phyloP scores from a whole-genome alignment of 768 basidiomycete species.

The Mycena galopus region DNA sequence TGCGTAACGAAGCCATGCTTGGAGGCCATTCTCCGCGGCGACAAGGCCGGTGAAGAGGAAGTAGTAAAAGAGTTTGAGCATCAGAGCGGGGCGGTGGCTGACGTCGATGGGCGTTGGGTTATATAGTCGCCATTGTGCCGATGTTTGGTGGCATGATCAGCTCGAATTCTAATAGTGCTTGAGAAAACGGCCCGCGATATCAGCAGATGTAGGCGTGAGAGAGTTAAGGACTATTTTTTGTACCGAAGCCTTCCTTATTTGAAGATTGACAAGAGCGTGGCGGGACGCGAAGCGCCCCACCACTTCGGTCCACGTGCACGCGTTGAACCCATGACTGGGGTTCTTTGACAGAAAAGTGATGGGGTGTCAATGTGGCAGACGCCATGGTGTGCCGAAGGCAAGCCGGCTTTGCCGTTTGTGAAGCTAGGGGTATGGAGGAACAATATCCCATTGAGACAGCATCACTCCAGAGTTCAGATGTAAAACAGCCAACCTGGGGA shows the following conservation, averaged over 20 bases:
- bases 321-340: no score
- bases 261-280: no score
- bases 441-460: no score
- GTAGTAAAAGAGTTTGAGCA: constrained; percentile 29
- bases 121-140: constrained; percentile 18
- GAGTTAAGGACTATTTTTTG: constrained; percentile 14
- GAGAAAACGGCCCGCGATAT: constrained; percentile 17
- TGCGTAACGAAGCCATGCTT: constrained; percentile 36
- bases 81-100: constrained; percentile 23
- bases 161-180: neutral
- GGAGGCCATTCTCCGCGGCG: constrained; percentile 32
- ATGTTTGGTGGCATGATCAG: constrained; percentile 19
- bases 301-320: no score
- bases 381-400: no score
- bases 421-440: no score
- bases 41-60: constrained; percentile 29
- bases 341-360: no score
- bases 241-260: constrained; percentile 12
- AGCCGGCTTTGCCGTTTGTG: no score
- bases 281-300: no score
- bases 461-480: no score
- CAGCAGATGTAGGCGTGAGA: constrained; percentile 10
- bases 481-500: no score
- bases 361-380: no score
- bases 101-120: constrained; percentile 17